Conservation (phyloP, 179 eudicot genomes). For the Silene coronaria region DNA sequence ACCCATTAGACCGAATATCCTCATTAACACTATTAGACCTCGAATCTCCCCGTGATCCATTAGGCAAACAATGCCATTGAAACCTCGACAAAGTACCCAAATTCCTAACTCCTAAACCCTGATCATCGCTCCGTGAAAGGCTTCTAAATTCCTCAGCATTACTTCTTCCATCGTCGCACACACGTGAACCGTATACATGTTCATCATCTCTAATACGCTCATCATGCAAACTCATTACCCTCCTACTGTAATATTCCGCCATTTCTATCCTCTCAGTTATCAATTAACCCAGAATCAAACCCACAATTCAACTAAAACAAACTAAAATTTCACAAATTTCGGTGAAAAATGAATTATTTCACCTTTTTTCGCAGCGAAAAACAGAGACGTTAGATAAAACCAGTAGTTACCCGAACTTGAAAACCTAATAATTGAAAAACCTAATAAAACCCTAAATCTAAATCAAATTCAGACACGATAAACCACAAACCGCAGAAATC, state of each 20-base stretch:
- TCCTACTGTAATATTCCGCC: conserved; percentile 10
- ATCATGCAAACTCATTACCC: conserved; percentile 1
- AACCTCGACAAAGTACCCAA: conserved; percentile 12
- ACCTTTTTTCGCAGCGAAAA: conserved; percentile 11
- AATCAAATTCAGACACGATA: neutral
- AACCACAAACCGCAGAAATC: neutral
- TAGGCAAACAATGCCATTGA: conserved; percentile 22
- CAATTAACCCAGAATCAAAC: conserved; percentile 7
- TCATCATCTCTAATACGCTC: conserved; percentile 11
- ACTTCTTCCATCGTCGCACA: conserved; percentile 10
- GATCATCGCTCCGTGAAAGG: conserved; percentile 11
- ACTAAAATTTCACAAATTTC: neutral
- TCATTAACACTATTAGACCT: no score
- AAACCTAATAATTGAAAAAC: conserved; percentile 4
- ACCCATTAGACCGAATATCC: no score
- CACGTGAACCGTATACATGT: neutral
- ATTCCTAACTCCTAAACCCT: conserved; percentile 5
- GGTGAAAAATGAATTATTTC: neutral
- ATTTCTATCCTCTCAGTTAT: conserved; percentile 10
- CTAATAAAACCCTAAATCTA: conserved; percentile 6
- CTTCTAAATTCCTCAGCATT: conserved; percentile 5
- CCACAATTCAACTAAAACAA: neutral
- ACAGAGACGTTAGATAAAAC: neutral
- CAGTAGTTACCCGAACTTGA: neutral
- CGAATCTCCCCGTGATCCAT: conserved; percentile 1